phyloP scores from a whole-genome alignment of 2,329 filamentous ascomycete genomes.

The Coleophoma crateriformis region DNA sequence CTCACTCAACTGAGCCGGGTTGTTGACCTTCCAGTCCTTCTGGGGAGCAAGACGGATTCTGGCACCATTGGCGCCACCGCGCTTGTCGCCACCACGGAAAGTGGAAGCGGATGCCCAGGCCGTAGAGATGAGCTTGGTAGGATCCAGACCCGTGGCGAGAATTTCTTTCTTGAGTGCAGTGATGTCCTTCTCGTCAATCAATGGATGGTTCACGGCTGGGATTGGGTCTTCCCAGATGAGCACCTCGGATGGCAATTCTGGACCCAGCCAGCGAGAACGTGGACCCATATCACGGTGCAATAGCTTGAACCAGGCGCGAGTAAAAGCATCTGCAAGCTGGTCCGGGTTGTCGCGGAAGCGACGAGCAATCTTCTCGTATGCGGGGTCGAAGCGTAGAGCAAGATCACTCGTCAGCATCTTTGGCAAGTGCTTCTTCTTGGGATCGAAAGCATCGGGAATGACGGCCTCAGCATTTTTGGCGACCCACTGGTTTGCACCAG shows the following conservation, averaged over 20 bases:
- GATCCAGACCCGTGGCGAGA: constrained; percentile 53
- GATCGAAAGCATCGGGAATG: constrained; percentile 67
- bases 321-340: constrained; percentile 64
- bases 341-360: constrained; percentile 64
- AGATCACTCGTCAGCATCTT: constrained; percentile 74
- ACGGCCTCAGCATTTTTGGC: constrained; percentile 62
- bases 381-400: constrained; percentile 64
- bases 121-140: constrained; percentile 56
- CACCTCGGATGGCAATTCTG: constrained; percentile 65
- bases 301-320: constrained; percentile 78
- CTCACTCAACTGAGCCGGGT: constrained; percentile 58
- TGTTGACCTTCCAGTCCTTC: constrained; percentile 70
- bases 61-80: constrained; percentile 74
- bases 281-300: constrained; percentile 77
- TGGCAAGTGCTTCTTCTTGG: constrained; percentile 67
- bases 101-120: constrained; percentile 68
- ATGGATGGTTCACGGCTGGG: constrained; percentile 49
- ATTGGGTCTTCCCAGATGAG: constrained; percentile 74
- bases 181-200: constrained; percentile 59
- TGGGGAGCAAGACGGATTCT: constrained; percentile 71
- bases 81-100: constrained; percentile 74
- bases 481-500: constrained; percentile 71
- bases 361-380: constrained; percentile 70
- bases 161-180: constrained; percentile 64
- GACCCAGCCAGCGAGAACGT: constrained; percentile 63